Percentiles rank a stretch among this genome's conserved stretches.
Evolutionary conservation across 2,329 filamentous ascomycete genomes (phyloP).

Genomic region (Apiospora sp.): DNA sequence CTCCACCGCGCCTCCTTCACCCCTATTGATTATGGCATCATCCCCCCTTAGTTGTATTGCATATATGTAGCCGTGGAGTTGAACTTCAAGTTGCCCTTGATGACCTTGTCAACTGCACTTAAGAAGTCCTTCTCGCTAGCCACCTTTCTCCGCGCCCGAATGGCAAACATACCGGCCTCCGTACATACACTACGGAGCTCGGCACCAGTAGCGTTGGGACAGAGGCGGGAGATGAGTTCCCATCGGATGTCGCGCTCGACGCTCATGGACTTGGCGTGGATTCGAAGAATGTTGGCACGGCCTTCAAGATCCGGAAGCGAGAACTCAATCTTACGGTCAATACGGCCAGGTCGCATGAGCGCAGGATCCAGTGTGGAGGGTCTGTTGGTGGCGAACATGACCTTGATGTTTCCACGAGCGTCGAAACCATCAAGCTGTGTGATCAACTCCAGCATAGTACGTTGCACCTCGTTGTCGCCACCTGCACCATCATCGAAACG

Average conservation of each 20-base stretch:
- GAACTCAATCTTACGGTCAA: conserved; percentile 99
- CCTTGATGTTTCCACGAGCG: conserved; percentile 96
- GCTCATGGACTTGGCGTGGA: conserved; percentile 99
- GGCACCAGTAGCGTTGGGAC: conserved; percentile 96
- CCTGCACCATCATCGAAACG: conserved; percentile 97
- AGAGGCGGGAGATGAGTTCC: conserved; percentile 97
- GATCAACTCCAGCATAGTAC: conserved; percentile 97
- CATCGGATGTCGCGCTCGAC: conserved; percentile 98
- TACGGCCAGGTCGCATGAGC: conserved; percentile 95
- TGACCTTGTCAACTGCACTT: conserved; percentile 98
- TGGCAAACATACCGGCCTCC: conserved; percentile 98
- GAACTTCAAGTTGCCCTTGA: conserved; percentile 99
- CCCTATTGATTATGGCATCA: conserved; percentile 4
- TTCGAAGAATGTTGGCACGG: conserved; percentile 94
- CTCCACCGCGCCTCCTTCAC: background rate
- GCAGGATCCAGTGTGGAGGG: conserved; percentile 96
- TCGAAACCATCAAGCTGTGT: conserved; percentile 98
- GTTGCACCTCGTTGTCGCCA: conserved; percentile 96
- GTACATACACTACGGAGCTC: conserved; percentile 97
- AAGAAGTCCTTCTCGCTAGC: conserved; percentile 99
- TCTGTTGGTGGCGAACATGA: conserved; percentile 99
- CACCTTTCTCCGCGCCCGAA: conserved; percentile 93
- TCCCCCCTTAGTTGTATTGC: conserved; percentile 86
- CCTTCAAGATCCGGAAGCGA: conserved; percentile 96
- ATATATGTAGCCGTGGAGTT: conserved; percentile 98